A percentile compares a stretch with the other conserved stretches of the same genome.
Evolutionary conservation across 371 early-diverging fungal species (phyloP).

Genomic region (Paraphysoderma sedebokerense): DNA sequence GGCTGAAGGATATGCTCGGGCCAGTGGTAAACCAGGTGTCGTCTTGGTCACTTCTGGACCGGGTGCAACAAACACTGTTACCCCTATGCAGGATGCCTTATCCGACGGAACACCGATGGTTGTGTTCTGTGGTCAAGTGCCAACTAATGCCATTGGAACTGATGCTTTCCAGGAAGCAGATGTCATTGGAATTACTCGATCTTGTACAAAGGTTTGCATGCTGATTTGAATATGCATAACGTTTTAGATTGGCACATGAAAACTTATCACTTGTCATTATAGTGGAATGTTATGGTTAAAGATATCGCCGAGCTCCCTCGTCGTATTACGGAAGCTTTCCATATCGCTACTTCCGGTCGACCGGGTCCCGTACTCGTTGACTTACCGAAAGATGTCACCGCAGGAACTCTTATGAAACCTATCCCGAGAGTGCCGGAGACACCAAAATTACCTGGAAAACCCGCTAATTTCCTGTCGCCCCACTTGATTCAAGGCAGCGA

Average conservation of each 20-base stretch:
- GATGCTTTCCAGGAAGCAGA: constrained; percentile 98
- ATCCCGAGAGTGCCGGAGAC: constrained; percentile 49
- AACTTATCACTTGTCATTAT: too few species aligned
- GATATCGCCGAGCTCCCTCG: constrained; percentile 87
- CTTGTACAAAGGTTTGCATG: constrained; percentile 48
- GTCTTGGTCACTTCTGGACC: constrained; percentile 93
- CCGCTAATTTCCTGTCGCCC: background rate
- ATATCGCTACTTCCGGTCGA: constrained; percentile 87
- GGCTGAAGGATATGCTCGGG: constrained; percentile 94
- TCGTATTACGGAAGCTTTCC: constrained; percentile 91
- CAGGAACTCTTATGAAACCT: constrained; percentile 62
- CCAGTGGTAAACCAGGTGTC: constrained; percentile 85
- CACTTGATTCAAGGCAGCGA: constrained; percentile 5
- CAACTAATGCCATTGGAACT: constrained; percentile 77
- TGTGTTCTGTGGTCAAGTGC: constrained; percentile 88
- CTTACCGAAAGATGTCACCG: constrained; percentile 93
- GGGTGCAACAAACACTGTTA: constrained; percentile 95
- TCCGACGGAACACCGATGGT: constrained; percentile 89
- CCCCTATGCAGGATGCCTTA: constrained; percentile 92
- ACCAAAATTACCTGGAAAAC: background rate
- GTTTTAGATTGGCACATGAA: too few species aligned
- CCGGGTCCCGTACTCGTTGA: constrained; percentile 96
- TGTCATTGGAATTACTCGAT: constrained; percentile 79
- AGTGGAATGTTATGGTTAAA: constrained; percentile 97
- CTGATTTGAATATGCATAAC: background rate